phyloP scores from a whole-genome alignment of 2,329 filamentous ascomycete genomes.

The Corniculantispora saksenae region DNA sequence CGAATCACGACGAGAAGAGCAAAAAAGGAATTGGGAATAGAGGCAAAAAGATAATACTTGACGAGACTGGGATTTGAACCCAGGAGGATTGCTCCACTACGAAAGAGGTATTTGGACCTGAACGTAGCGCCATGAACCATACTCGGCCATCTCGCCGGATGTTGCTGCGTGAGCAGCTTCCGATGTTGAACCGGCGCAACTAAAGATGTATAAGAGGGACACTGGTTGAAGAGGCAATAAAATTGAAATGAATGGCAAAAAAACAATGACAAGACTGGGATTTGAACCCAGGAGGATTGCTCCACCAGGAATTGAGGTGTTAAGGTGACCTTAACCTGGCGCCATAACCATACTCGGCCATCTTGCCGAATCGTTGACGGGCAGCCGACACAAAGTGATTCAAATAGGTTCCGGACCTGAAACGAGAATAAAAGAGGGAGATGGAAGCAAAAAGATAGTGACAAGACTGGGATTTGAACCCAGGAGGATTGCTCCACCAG shows the following conservation, averaged over 20 bases:
- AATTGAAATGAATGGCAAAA: background rate
- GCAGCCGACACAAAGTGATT: background rate
- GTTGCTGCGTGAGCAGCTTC: background rate
- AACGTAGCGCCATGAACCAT: constrained; percentile 39
- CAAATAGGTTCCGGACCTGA: background rate
- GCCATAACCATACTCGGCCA: constrained; percentile 40
- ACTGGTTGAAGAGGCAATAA: too few relatives aligned
- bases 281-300: constrained; percentile 40
- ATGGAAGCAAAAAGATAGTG: constrained; percentile 19
- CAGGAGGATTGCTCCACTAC: constrained; percentile 39
- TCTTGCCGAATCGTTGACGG: constrained; percentile 27
- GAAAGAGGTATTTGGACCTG: constrained; percentile 33
- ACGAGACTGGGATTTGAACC: constrained; percentile 39
- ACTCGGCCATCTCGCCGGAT: constrained; percentile 36
- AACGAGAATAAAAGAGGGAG: background rate
- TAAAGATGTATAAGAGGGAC: background rate
- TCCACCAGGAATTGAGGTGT: constrained; percentile 33
- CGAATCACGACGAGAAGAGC: background rate
- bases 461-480: constrained; percentile 39
- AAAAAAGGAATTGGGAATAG: background rate
- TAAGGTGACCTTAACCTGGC: constrained; percentile 38
- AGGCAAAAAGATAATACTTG: constrained; percentile 19
- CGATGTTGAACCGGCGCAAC: background rate
- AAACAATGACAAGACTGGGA: constrained; percentile 34
- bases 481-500: constrained; percentile 39